phyloP scores from a whole-genome alignment of 2,329 filamentous ascomycete genomes.

The Fusarium penzigii region DNA sequence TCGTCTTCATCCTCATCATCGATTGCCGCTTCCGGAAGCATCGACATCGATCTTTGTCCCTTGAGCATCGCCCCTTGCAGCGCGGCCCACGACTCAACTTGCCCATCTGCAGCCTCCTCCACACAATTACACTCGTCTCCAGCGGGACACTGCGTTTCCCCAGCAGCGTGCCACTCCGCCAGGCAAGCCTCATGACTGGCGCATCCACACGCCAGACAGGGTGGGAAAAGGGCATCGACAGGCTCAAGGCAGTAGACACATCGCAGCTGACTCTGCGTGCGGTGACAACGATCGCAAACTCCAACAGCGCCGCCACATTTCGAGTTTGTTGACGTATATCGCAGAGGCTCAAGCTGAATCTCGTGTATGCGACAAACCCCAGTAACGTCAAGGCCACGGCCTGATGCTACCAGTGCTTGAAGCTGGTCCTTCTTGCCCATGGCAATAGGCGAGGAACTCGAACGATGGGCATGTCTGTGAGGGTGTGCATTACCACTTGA shows the following conservation, averaged over 20 bases:
- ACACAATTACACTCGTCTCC: conserved; percentile 66
- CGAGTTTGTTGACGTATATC: conserved; percentile 44
- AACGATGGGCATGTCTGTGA: conserved; percentile 36
- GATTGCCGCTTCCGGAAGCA: conserved; percentile 33
- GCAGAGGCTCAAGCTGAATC: conserved; percentile 59
- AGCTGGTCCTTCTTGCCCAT: conserved; percentile 58
- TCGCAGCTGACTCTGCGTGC: conserved; percentile 55
- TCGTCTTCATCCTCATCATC: conserved; percentile 31
- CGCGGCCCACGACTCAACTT: conserved; percentile 63
- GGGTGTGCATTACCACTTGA: conserved; percentile 36
- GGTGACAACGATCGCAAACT: conserved; percentile 53
- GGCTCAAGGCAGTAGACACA: conserved; percentile 66
- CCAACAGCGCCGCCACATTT: conserved; percentile 50
- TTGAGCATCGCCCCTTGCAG: conserved; percentile 40
- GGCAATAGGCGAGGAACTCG: conserved; percentile 52
- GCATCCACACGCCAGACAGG: conserved; percentile 65
- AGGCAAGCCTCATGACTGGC: conserved; percentile 61
- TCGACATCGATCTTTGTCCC: conserved; percentile 23
- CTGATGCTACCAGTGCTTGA: conserved; percentile 50
- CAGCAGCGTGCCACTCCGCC: conserved; percentile 58
- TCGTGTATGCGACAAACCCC: conserved; percentile 65
- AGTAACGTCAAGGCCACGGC: conserved; percentile 61
- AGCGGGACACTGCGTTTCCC: conserved; percentile 59
- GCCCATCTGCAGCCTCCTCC: conserved; percentile 55
- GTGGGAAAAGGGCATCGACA: conserved; percentile 59